These are phyloP conservation scores for Lichtheimia ornata DNA, from an alignment of 371 early-diverging fungal genomes.

Conservation along the genomic window DNA sequence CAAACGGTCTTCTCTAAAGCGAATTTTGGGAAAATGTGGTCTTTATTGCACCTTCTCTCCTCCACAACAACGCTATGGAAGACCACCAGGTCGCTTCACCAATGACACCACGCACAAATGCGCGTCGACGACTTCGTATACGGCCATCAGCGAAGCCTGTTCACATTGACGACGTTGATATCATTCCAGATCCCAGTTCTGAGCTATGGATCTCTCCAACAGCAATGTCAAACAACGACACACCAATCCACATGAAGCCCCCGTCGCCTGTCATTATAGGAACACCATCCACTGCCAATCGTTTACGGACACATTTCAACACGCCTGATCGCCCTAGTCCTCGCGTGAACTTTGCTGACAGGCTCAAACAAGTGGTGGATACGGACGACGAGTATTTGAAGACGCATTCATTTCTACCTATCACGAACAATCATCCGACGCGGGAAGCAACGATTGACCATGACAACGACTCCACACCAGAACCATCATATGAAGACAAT, in stretches of 20 bases:
- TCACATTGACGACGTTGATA: not conserved
- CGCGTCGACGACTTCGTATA: not conserved
- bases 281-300: not conserved
- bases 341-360: not conserved
- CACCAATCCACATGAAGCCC: not conserved
- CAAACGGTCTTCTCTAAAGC: not conserved
- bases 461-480: too few relatives aligned
- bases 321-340: not conserved
- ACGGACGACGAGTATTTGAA: not conserved
- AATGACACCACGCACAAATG: too few relatives aligned
- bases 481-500: too few relatives aligned
- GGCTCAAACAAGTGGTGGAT: slow-evolving; percentile 1
- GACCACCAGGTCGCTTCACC: too few relatives aligned
- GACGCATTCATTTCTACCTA: not conserved
- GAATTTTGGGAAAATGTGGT: not conserved
- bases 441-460: too few relatives aligned
- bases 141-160: not conserved
- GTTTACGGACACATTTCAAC: not conserved
- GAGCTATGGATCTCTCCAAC: slow-evolving; percentile 1
- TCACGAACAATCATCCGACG: too few relatives aligned
- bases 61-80: not conserved
- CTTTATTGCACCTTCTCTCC: not conserved
- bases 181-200: not conserved
- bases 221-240: not conserved
- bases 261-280: not conserved